Evolutionary conservation across 108 stramenopile genomes (phyloP).

Genomic region (Seminavis robusta): DNA sequence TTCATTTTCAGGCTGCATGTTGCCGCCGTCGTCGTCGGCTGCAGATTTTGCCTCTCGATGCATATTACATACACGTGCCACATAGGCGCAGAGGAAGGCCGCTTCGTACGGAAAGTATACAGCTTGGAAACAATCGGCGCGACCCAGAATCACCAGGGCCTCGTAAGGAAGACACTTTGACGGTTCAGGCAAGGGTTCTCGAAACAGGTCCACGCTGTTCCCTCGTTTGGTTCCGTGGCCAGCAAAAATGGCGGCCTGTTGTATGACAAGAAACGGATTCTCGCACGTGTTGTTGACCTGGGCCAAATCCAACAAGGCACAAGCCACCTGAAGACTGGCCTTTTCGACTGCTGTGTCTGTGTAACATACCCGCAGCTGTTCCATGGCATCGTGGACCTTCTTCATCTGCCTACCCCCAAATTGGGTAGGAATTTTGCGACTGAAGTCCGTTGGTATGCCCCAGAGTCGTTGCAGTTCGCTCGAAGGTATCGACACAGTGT

Average conservation of each 20-base stretch:
- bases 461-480: too few relatives aligned
- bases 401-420: too few relatives aligned
- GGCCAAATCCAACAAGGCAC: conserved; percentile 59
- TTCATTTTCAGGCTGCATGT: too few relatives aligned
- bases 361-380: conserved; percentile 54
- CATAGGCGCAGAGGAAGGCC: conserved; percentile 72
- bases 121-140: conserved; percentile 80
- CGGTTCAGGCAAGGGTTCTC: conserved; percentile 42
- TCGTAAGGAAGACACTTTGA: conserved; percentile 50
- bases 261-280: conserved; percentile 74
- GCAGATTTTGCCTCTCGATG: too few relatives aligned
- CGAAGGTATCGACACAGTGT: too few relatives aligned
- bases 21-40: too few relatives aligned
- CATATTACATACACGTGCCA: conserved; percentile 55
- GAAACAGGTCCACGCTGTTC: conserved; percentile 58
- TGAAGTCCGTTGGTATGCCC: too few relatives aligned
- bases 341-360: conserved; percentile 60
- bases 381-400: conserved; percentile 30
- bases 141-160: conserved; percentile 70
- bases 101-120: conserved; percentile 74
- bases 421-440: too few relatives aligned
- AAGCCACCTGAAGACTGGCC: conserved; percentile 59
- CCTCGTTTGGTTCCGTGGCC: conserved; percentile 67
- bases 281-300: conserved; percentile 36
- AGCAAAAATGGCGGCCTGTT: conserved; percentile 84